Conservation (phyloP, 2,329 filamentous ascomycete species). For the Aspergillus niger region DNA sequence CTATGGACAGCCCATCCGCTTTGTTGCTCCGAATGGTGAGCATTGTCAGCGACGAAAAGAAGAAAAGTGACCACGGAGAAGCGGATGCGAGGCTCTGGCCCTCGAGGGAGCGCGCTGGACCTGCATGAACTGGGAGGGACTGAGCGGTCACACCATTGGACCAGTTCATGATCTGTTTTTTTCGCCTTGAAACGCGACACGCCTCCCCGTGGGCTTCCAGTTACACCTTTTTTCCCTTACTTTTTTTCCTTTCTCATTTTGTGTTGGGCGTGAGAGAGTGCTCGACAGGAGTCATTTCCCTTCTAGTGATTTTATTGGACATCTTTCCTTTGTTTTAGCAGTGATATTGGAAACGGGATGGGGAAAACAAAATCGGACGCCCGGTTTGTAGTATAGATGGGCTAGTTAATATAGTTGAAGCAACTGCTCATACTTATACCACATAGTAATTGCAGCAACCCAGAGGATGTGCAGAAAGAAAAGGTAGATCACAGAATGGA, state of each 20-base stretch:
- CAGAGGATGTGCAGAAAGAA: too few species aligned
- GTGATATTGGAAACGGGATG: not conserved
- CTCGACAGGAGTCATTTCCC: conserved; percentile 9
- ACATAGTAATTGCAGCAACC: too few species aligned
- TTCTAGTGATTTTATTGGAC: conserved; percentile 26
- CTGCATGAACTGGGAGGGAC: conserved; percentile 23
- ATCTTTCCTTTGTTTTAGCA: conserved; percentile 29
- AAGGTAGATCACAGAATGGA: too few species aligned
- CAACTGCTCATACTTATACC: too few species aligned
- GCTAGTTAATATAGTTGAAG: conserved; percentile 12
- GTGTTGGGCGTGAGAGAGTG: conserved; percentile 20
- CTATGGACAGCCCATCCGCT: conserved; percentile 15
- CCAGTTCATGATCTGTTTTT: not conserved
- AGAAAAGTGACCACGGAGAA: not conserved
- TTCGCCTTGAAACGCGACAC: not conserved
- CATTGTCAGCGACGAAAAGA: conserved; percentile 10
- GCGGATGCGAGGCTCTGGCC: too few species aligned
- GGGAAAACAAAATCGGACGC: not conserved
- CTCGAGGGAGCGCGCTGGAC: conserved; percentile 23
- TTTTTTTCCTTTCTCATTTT: conserved; percentile 26
- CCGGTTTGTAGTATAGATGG: conserved; percentile 23
- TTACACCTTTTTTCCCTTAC: conserved; percentile 25
- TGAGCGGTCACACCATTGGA: conserved; percentile 1
- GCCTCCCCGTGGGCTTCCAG: not conserved
- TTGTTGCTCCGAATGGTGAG: conserved; percentile 2